phyloP scores from a whole-genome alignment of 176 grass and related monocot genomes.

The Neostapfia colusana region DNA sequence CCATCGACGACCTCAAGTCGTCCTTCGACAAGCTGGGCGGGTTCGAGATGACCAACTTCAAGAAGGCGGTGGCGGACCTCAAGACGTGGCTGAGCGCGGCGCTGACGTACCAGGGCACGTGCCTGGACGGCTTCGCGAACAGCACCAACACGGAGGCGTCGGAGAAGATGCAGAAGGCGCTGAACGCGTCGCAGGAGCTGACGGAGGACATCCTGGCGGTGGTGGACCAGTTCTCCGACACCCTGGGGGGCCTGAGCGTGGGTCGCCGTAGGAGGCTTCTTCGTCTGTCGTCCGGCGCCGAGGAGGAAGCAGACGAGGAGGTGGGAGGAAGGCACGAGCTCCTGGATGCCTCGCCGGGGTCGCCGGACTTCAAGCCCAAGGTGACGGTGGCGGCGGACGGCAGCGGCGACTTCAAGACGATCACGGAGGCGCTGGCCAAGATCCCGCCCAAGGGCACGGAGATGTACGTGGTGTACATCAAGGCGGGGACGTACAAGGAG shows the following conservation, averaged over 20 bases:
- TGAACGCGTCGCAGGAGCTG: slow-evolving; percentile 69
- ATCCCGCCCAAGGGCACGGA: slow-evolving; percentile 34
- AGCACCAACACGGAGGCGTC: slow-evolving; percentile 61
- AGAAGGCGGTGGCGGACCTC: slow-evolving; percentile 66
- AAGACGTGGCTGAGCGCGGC: slow-evolving; percentile 76
- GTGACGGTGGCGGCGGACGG: slow-evolving; percentile 63
- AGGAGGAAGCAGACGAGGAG: slow-evolving; percentile 18
- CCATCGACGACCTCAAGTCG: slow-evolving; percentile 60
- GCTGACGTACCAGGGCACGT: slow-evolving; percentile 78
- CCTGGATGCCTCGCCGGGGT: not conserved
- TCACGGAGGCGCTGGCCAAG: slow-evolving; percentile 47
- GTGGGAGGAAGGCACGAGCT: slow-evolving; percentile 21
- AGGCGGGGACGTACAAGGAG: slow-evolving; percentile 66
- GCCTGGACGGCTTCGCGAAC: slow-evolving; percentile 76
- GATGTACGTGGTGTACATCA: slow-evolving; percentile 55
- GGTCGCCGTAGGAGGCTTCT: slow-evolving; percentile 33
- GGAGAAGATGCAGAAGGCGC: slow-evolving; percentile 56
- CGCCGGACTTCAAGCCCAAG: slow-evolving; percentile 47
- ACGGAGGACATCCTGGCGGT: slow-evolving; percentile 76
- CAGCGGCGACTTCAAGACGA: slow-evolving; percentile 66
- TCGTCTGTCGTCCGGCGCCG: too few relatives aligned
- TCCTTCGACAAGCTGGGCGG: slow-evolving; percentile 63
- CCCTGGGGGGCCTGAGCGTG: slow-evolving; percentile 43
- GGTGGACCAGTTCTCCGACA: slow-evolving; percentile 53
- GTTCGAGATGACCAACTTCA: slow-evolving; percentile 65